These are phyloP conservation scores for Aspergillus thermomutatus DNA, from an alignment of 2,329 filamentous ascomycete genomes.

Conservation along the genomic window DNA sequence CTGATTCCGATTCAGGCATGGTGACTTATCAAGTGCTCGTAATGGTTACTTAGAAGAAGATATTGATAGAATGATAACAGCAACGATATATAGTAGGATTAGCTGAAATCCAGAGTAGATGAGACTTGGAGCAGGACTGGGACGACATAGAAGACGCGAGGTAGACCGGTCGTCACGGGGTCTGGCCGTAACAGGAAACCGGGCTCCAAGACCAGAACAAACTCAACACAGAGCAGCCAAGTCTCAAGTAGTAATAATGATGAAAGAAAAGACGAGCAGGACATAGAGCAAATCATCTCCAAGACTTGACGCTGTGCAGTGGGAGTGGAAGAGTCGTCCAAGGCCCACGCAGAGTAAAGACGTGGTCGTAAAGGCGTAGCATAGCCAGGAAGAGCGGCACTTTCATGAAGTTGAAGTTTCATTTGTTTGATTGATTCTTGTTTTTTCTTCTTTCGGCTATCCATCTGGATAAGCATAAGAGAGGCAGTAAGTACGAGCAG, in stretches of 20 bases:
- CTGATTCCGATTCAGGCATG: slow-evolving; percentile 53
- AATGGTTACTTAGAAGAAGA: not conserved
- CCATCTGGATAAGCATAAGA: slow-evolving; percentile 18
- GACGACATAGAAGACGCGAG: not conserved
- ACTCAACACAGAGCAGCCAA: not conserved
- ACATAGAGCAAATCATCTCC: not conserved
- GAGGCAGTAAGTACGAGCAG: slow-evolving; percentile 18
- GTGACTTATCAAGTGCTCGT: slow-evolving; percentile 4
- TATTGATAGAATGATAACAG: not conserved
- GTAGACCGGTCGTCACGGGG: slow-evolving; percentile 5
- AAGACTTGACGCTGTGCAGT: not conserved
- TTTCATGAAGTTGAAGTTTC: slow-evolving; percentile 5
- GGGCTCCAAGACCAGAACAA: not conserved
- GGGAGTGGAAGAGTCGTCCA: not conserved
- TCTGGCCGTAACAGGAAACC: slow-evolving; percentile 1
- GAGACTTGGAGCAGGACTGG: not conserved
- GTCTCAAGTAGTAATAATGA: not conserved
- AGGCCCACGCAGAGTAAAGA: no score
- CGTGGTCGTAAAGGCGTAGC: no score
- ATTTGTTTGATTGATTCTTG: not conserved
- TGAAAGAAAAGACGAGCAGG: not conserved
- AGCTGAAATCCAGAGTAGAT: not conserved
- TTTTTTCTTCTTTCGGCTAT: slow-evolving; percentile 18
- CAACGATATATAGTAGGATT: not conserved
- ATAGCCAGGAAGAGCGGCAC: not conserved